Percentiles rank a stretch among this genome's conserved stretches.
phyloP scores from a whole-genome alignment of 129 eudicot genomes.

The Flaveria robusta region DNA sequence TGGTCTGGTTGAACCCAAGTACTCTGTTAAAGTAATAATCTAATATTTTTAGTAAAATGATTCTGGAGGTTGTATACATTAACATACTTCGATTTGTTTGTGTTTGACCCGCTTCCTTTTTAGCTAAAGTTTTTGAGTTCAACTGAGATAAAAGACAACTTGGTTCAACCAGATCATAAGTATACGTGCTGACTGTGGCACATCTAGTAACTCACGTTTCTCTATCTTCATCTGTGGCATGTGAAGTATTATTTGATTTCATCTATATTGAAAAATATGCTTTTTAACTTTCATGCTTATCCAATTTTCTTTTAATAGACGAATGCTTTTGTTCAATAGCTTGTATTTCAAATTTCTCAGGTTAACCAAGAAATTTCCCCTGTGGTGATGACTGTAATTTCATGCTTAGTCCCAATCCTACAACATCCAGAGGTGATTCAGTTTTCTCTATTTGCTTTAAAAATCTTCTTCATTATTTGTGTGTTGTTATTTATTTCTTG shows the following conservation, averaged over 20 bases:
- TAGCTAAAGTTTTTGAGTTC: background rate
- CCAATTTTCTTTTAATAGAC: background rate
- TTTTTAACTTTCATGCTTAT: background rate
- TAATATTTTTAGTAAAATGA: too few relatives aligned
- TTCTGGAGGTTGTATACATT: background rate
- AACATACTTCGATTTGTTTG: background rate
- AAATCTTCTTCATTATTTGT: background rate
- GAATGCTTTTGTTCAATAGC: background rate
- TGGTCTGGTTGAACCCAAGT: background rate
- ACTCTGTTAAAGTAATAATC: background rate
- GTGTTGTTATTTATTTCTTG: background rate
- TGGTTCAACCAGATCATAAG: background rate
- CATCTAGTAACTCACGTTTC: background rate
- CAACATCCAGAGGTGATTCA: slow-evolving; percentile 82
- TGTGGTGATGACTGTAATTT: slow-evolving; percentile 69
- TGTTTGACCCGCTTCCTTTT: background rate
- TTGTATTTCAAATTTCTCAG: background rate
- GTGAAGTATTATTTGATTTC: background rate
- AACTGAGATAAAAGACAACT: background rate
- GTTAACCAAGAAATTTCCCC: slow-evolving; percentile 75
- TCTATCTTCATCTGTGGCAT: background rate
- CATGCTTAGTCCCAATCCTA: slow-evolving; percentile 83
- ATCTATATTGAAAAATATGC: slow-evolving; percentile 3
- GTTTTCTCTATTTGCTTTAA: background rate
- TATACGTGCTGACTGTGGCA: background rate